Conservation (phyloP, 2,329 filamentous ascomycete genomes). For the Thielaviopsis punctulata region DNA sequence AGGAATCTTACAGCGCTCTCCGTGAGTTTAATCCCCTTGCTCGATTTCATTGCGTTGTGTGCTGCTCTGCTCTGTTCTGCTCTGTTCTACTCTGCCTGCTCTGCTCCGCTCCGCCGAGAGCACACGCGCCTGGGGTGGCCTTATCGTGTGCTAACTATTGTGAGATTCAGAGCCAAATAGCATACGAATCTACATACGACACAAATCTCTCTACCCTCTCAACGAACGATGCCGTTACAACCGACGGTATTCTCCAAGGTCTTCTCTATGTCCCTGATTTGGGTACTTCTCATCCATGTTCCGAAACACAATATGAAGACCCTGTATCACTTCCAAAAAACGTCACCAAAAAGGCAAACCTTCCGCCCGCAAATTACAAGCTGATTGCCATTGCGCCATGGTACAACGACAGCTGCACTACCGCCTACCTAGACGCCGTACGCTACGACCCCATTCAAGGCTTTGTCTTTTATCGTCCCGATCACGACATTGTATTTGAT, state of each 20-base stretch:
- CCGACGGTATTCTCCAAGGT: constrained; percentile 50
- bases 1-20: constrained; percentile 39
- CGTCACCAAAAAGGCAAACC: constrained; percentile 53
- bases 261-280: constrained; percentile 75
- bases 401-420: constrained; percentile 57
- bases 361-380: constrained; percentile 52
- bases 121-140: background rate
- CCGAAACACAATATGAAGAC: constrained; percentile 35
- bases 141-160: constrained; percentile 13
- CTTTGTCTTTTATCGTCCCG: constrained; percentile 46
- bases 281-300: constrained; percentile 39
- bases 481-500: constrained; percentile 26
- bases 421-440: constrained; percentile 51
- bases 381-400: constrained; percentile 76
- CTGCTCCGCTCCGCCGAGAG: background rate
- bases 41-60: background rate
- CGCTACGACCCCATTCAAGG: constrained; percentile 40
- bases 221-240: constrained; percentile 41
- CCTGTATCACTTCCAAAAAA: constrained; percentile 48
- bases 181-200: constrained; percentile 33
- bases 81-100: background rate
- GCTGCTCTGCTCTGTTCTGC: too few species aligned
- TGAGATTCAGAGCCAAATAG: constrained; percentile 25
- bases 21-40: constrained; percentile 23
- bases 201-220: constrained; percentile 61